These are phyloP conservation scores for Hanseniaspora guilliermondii DNA, from an alignment of 805 yeast species.

Conservation along the genomic window DNA sequence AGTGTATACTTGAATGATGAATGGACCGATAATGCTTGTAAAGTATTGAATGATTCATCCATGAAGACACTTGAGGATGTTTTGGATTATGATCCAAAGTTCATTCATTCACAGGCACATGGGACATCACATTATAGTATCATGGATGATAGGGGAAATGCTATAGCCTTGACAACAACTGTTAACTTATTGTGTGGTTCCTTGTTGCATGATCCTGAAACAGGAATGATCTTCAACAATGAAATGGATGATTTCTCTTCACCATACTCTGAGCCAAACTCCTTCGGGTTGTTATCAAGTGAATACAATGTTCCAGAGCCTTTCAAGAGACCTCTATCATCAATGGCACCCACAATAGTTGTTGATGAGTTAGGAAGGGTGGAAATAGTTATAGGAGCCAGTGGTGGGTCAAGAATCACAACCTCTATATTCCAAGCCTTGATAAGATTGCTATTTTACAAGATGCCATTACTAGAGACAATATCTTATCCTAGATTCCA, in stretches of 20 bases:
- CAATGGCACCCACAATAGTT: conserved; percentile 66
- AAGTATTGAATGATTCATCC: conserved; percentile 33
- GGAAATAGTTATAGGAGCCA: conserved; percentile 73
- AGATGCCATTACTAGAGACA: conserved; percentile 49
- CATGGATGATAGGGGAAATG: conserved; percentile 60
- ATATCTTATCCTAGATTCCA: conserved; percentile 74
- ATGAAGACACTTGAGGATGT: conserved; percentile 46
- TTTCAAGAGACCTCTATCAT: conserved; percentile 69
- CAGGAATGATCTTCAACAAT: conserved; percentile 75
- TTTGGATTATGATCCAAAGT: conserved; percentile 68
- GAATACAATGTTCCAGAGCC: conserved; percentile 66
- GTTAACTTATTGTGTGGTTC: conserved; percentile 78
- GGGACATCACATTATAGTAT: conserved; percentile 86
- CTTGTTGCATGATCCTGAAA: conserved; percentile 59
- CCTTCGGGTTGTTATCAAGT: conserved; percentile 73
- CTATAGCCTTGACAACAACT: conserved; percentile 81
- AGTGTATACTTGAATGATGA: conserved; percentile 34
- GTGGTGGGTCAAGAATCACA: conserved; percentile 83
- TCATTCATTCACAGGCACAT: conserved; percentile 63
- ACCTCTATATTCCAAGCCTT: conserved; percentile 77
- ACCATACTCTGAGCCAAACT: conserved; percentile 43
- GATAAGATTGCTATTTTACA: conserved; percentile 48
- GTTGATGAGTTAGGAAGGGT: conserved; percentile 36
- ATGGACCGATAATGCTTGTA: conserved; percentile 45
- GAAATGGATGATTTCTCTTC: conserved; percentile 92